Evolutionary conservation across 768 basidiomycete species (phyloP).

Genomic region (Lyophyllum decastes): DNA sequence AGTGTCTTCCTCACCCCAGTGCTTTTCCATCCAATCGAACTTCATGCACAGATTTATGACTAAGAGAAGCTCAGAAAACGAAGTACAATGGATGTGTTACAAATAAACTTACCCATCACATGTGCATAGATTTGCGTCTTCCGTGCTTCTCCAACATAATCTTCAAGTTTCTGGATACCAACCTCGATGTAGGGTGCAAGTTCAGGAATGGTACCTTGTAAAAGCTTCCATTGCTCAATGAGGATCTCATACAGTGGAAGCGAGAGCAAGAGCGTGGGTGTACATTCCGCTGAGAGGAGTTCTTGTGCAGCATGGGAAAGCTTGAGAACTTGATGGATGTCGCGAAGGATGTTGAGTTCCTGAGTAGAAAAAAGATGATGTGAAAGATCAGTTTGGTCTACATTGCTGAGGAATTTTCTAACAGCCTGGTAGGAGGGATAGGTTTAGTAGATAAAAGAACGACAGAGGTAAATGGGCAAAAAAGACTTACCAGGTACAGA

Average conservation of each 20-base stretch:
- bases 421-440: conserved; percentile 20
- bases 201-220: conserved; percentile 18
- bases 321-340: conserved; percentile 29
- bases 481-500: conserved; percentile 30
- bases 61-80: conserved; percentile 1
- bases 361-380: conserved; percentile 9
- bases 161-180: conserved; percentile 30
- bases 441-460: neutral
- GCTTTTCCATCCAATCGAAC: conserved; percentile 17
- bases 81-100: neutral
- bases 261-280: conserved; percentile 32
- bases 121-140: conserved; percentile 28
- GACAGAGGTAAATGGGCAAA: neutral
- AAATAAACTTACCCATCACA: conserved; percentile 28
- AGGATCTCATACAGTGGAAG: conserved; percentile 34
- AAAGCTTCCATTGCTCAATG: conserved; percentile 15
- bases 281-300: conserved; percentile 32
- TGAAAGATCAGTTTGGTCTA: conserved; percentile 15
- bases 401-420: conserved; percentile 16
- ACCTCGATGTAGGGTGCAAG: conserved; percentile 26
- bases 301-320: conserved; percentile 32
- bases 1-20: conserved; percentile 13
- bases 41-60: conserved; percentile 23
- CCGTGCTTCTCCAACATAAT: conserved; percentile 26
- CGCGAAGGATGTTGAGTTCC: conserved; percentile 21